A percentile compares a stretch with the other conserved stretches of the same genome.
phyloP scores from a whole-genome alignment of 352 stramenopile species.

The Globisporangium yorkense region DNA sequence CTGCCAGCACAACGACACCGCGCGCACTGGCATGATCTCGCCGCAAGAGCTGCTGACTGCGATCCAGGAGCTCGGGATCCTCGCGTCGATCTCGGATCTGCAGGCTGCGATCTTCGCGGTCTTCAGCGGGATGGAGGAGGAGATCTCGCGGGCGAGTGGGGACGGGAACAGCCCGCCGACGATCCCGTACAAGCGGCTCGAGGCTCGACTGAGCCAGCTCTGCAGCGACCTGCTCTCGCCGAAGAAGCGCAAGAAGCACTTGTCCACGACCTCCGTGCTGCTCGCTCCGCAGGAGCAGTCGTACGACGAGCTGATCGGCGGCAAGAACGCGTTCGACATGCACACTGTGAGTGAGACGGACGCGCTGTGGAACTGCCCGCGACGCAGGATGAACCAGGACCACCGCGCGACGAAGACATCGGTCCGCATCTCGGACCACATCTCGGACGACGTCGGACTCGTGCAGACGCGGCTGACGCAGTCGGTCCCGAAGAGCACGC shows the following conservation, averaged over 20 bases:
- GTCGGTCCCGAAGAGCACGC: slow-evolving; percentile 6
- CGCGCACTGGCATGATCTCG: slow-evolving; percentile 35
- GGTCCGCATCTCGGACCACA: slow-evolving; percentile 46
- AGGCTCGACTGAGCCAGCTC: slow-evolving; percentile 35
- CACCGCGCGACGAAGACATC: slow-evolving; percentile 54
- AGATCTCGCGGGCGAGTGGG: background rate
- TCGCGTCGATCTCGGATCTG: slow-evolving; percentile 48
- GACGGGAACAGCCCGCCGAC: slow-evolving; percentile 2
- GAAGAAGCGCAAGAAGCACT: slow-evolving; percentile 57
- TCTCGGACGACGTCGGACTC: slow-evolving; percentile 14
- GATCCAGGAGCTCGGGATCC: slow-evolving; percentile 54
- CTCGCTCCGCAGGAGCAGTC: slow-evolving; percentile 47
- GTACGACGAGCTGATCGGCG: slow-evolving; percentile 14
- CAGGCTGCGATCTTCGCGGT: slow-evolving; percentile 49
- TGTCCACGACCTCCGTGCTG: slow-evolving; percentile 64
- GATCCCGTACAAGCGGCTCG: slow-evolving; percentile 43
- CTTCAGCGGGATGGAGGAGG: slow-evolving; percentile 12
- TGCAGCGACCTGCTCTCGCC: slow-evolving; percentile 66
- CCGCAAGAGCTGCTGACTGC: slow-evolving; percentile 39
- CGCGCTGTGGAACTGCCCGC: slow-evolving; percentile 58
- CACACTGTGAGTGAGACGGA: slow-evolving; percentile 39
- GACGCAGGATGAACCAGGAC: slow-evolving; percentile 51
- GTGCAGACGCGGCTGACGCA: slow-evolving; percentile 9
- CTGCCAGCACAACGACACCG: slow-evolving; percentile 38
- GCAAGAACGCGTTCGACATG: slow-evolving; percentile 26